These are phyloP conservation scores for Retiboletus fuscus DNA, from an alignment of 1,284 basidiomycete species.

Conservation along the genomic window DNA sequence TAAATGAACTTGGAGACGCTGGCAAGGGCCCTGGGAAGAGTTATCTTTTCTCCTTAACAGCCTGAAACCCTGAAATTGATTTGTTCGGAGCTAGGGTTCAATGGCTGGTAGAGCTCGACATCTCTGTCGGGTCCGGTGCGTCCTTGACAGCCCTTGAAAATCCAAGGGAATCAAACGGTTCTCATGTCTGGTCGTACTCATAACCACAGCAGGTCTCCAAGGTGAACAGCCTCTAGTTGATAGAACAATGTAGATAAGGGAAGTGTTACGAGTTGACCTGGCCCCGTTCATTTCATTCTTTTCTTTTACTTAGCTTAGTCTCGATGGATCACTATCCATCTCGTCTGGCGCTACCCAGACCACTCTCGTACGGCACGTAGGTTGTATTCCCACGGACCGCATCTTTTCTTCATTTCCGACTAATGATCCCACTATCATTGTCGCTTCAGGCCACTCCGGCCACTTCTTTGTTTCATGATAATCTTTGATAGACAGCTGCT, in stretches of 20 bases:
- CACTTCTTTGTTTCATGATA: too few relatives aligned
- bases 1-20: slow-evolving; percentile 68
- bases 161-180: slow-evolving; percentile 66
- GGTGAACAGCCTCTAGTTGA: slow-evolving; percentile 71
- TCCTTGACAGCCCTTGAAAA: slow-evolving; percentile 69
- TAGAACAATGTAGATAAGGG: slow-evolving; percentile 71
- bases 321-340: too few relatives aligned
- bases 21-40: slow-evolving; percentile 68
- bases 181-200: slow-evolving; percentile 68
- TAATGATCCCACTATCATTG: too few relatives aligned
- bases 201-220: slow-evolving; percentile 73
- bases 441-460: too few relatives aligned
- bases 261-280: too few relatives aligned
- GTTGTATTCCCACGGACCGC: too few relatives aligned
- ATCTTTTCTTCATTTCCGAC: too few relatives aligned
- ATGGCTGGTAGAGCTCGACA: slow-evolving; percentile 68
- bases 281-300: too few relatives aligned
- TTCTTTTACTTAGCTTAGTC: too few relatives aligned
- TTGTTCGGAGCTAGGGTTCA: slow-evolving; percentile 69
- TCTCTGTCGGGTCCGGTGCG: slow-evolving; percentile 68
- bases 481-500: too few relatives aligned
- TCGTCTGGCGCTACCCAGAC: too few relatives aligned
- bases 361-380: too few relatives aligned
- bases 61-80: slow-evolving; percentile 67
- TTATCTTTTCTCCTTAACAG: slow-evolving; percentile 72